Evolutionary conservation across 257 asterid genomes (phyloP).

Genomic region (Nicotiana obtusifolia): DNA sequence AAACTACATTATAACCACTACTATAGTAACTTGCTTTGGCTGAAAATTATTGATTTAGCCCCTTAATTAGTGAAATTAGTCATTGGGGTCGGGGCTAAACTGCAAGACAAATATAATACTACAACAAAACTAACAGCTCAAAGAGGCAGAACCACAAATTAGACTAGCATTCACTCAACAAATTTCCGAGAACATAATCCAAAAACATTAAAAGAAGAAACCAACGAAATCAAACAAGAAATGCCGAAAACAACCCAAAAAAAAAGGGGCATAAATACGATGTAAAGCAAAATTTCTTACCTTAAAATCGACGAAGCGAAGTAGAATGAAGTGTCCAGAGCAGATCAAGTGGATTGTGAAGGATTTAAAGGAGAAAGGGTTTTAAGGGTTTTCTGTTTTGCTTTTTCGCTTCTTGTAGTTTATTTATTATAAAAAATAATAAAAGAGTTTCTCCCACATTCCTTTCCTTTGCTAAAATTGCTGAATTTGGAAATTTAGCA

Average conservation of each 20-base stretch:
- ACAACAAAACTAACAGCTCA: neutral
- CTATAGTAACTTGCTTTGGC: neutral
- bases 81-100: neutral
- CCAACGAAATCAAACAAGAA: neutral
- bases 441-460: too few species aligned
- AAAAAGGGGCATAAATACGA: neutral
- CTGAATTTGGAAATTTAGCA: neutral
- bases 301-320: neutral
- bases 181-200: neutral
- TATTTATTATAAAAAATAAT: too few species aligned
- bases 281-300: neutral
- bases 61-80: neutral
- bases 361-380: neutral
- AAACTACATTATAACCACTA: neutral
- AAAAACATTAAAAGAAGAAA: neutral
- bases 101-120: neutral
- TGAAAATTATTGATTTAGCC: neutral
- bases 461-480: neutral
- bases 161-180: neutral
- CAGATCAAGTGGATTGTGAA: neutral
- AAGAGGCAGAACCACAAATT: neutral
- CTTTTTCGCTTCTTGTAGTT: neutral
- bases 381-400: neutral
- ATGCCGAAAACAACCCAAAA: neutral
- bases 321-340: neutral